phyloP scores from a whole-genome alignment of 179 eudicot genomes.

The Gypsophila paniculata region DNA sequence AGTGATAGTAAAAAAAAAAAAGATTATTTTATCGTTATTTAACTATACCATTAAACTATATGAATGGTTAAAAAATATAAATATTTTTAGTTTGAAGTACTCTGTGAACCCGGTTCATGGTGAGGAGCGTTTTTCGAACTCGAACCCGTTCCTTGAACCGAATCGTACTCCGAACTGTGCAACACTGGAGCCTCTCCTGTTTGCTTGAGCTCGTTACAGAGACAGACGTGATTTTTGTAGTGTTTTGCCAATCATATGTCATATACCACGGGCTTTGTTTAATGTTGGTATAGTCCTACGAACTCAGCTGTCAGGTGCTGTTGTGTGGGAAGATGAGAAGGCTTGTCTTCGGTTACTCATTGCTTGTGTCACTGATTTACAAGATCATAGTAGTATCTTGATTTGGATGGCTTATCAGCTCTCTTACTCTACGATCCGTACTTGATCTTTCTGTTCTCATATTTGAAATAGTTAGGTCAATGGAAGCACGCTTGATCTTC shows the following conservation, averaged over 20 bases:
- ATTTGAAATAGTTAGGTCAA: neutral
- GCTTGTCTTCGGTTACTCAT: neutral
- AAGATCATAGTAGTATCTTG: neutral
- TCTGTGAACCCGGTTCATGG: no score
- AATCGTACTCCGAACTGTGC: neutral
- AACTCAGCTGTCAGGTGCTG: neutral
- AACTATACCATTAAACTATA: no score
- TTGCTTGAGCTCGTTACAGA: neutral
- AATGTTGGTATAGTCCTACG: neutral
- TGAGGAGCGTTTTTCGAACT: neutral
- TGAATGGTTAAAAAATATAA: no score
- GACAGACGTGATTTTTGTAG: neutral
- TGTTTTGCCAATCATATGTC: neutral
- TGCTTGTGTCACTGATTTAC: neutral
- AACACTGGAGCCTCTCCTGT: neutral
- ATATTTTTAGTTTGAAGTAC: no score
- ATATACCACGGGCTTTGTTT: neutral
- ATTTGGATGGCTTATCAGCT: neutral
- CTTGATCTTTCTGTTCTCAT: neutral
- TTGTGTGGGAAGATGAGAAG: neutral
- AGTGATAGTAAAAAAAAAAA: no score
- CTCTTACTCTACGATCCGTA: neutral
- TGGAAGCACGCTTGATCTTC: constrained; percentile 17
- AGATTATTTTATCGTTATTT: no score
- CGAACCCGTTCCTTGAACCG: neutral